Base-by-base conservation (phyloP, 1,284 basidiomycete species). In the Moesziomyces sp. region DNA sequence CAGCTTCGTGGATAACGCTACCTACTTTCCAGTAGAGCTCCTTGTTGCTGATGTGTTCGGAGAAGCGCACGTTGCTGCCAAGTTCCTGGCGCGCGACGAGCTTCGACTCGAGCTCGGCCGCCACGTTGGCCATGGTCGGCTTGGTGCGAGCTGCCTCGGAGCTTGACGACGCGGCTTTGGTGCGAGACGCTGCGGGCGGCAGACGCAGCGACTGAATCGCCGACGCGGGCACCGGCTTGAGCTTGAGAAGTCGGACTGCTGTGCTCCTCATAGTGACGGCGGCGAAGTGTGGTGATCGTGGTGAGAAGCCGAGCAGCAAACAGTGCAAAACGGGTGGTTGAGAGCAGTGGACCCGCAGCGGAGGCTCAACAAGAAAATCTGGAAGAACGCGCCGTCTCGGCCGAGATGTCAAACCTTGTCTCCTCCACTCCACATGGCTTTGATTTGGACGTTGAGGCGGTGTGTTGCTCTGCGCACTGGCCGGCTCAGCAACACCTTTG, bases 1-100 rank as follows among this genome's bases (percentile, higher is more conserved):
- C 11, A 16, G 5, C 38, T 28, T 9, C 16, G 30, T 0, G 26
- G 26, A 28, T 1, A 14, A 24, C 24, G 14, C 26, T 1, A 59
- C 76, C 62, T 55, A 75, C 76, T 62, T 77, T 77, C 76, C 76
- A 77, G 46, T 72, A 77, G 2, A 77, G 53, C 42, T 73, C 65
- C 55, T 52, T 71, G 34, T 70, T 73, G 63, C 34, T 62, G 52
- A 77, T 46, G 56, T 72, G 54, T 0, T 63, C 47, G 10, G 71
- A 53, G 40, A 77, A 46, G 43, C 76, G 61, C n/a, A 77, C 65
- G 46, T 77, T 77, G 52, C 38, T 55, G 9, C 68, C 64, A 40
- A 74, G 59, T 6, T 53, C 58, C 42, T 66, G 46, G 1, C 67
- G 42, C 3, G 46, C 40, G 8, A 67, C 21, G 3, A 65, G 21